phyloP scores from a whole-genome alignment of 768 basidiomycete genomes.

The Coprinopsis cinerea region DNA sequence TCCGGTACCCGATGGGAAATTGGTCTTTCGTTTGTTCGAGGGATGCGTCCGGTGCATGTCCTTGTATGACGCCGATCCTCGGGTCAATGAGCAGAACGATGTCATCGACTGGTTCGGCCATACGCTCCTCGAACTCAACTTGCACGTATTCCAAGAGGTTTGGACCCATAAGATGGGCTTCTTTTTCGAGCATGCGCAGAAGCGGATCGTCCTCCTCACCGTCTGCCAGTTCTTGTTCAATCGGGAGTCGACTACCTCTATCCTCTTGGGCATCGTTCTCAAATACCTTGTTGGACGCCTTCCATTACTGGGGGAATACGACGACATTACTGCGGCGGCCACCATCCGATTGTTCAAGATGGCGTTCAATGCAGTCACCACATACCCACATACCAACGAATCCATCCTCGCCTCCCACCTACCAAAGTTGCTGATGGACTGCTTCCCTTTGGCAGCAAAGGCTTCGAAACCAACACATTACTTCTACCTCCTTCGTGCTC shows the following conservation, averaged over 20 bases:
- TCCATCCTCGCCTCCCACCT: slow-evolving; percentile 91
- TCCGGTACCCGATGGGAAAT: slow-evolving; percentile 74
- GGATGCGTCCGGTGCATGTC: slow-evolving; percentile 80
- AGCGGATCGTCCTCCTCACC: slow-evolving; percentile 73
- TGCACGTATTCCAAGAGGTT: slow-evolving; percentile 92
- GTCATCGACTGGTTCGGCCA: slow-evolving; percentile 80
- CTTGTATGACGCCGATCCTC: slow-evolving; percentile 68
- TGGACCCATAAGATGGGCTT: slow-evolving; percentile 92
- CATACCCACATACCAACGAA: slow-evolving; percentile 74
- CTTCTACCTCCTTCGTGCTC: slow-evolving; percentile 83
- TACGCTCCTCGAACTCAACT: slow-evolving; percentile 75
- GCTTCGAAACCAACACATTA: slow-evolving; percentile 89
- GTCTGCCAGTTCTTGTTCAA: slow-evolving; percentile 80
- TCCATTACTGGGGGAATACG: slow-evolving; percentile 77
- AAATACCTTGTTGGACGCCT: slow-evolving; percentile 80
- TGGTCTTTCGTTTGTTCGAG: slow-evolving; percentile 84
- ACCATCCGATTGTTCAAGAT: slow-evolving; percentile 93
- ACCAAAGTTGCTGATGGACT: slow-evolving; percentile 91
- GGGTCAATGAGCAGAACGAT: slow-evolving; percentile 60
- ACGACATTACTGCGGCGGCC: slow-evolving; percentile 74
- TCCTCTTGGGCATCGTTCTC: slow-evolving; percentile 84
- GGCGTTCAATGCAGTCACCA: slow-evolving; percentile 82
- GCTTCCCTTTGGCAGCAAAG: slow-evolving; percentile 90
- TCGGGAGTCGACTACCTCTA: slow-evolving; percentile 70
- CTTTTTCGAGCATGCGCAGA: slow-evolving; percentile 76